Percentiles rank a stretch among this genome's conserved stretches.
Conservation (phyloP, 257 asterid species). For the Nicotiana otophora region DNA sequence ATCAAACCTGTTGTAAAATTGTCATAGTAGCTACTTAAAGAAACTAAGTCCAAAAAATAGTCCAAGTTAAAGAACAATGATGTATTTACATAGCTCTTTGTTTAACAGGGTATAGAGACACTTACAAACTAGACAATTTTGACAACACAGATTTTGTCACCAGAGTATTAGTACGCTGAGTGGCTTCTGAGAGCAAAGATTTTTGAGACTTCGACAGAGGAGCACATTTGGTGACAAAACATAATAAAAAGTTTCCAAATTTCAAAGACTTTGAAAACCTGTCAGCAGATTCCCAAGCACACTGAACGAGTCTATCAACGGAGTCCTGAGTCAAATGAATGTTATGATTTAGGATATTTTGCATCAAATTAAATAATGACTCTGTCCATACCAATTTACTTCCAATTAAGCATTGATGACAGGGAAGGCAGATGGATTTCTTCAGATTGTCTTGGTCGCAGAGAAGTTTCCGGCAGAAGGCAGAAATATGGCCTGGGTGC, state of each 20-base stretch:
- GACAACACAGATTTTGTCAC: slow-evolving; percentile 64
- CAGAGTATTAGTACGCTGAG: slow-evolving; percentile 48
- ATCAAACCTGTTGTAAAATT: not conserved
- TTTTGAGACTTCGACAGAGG: slow-evolving; percentile 54
- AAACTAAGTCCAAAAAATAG: not conserved
- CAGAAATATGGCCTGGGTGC: slow-evolving; percentile 66
- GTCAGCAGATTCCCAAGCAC: slow-evolving; percentile 31
- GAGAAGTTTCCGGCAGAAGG: slow-evolving; percentile 54
- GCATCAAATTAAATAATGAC: slow-evolving; percentile 50
- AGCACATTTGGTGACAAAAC: slow-evolving; percentile 61
- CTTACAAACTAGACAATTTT: slow-evolving; percentile 44
- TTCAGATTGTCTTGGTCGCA: slow-evolving; percentile 21
- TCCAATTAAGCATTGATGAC: slow-evolving; percentile 36
- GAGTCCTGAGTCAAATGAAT: slow-evolving; percentile 35
- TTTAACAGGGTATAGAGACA: not conserved
- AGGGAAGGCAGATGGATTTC: slow-evolving; percentile 54
- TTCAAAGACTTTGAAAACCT: slow-evolving; percentile 56
- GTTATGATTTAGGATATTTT: slow-evolving; percentile 29
- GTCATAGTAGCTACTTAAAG: not conserved
- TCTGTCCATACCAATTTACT: slow-evolving; percentile 60
- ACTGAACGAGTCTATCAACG: slow-evolving; percentile 37
- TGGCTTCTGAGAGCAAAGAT: slow-evolving; percentile 38
- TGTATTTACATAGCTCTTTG: not conserved
- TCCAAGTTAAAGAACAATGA: not conserved
- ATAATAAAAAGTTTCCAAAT: slow-evolving; percentile 58